Evolutionary conservation across 192 early-diverging fungal genomes (phyloP).

Genomic region (Oehlia diaphana): DNA sequence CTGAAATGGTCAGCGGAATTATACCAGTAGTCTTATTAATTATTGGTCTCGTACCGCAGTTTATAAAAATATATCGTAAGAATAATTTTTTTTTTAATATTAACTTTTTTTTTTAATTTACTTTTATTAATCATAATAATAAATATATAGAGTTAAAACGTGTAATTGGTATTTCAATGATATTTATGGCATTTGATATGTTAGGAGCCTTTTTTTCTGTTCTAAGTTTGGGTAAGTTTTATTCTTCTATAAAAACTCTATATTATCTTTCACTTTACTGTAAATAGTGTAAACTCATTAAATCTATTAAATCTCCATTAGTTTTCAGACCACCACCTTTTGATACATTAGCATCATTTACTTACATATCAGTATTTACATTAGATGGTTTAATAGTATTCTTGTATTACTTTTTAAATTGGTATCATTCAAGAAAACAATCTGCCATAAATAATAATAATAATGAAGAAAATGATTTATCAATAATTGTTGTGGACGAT

Average conservation of each 20-base stretch:
- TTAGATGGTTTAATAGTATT: background rate
- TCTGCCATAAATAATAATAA: background rate
- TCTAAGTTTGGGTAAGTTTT: conserved; percentile 35
- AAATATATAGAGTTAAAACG: conserved; percentile 3
- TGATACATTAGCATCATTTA: background rate
- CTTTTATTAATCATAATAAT: no score
- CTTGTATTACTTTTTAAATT: background rate
- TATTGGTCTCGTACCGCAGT: conserved; percentile 44
- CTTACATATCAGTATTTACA: background rate
- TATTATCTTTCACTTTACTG: background rate
- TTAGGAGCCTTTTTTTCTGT: conserved; percentile 39
- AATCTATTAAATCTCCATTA: background rate
- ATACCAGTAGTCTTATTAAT: conserved; percentile 33
- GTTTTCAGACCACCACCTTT: conserved; percentile 1
- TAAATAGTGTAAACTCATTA: no score
- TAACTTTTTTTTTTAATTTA: no score
- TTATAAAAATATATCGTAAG: conserved; percentile 37
- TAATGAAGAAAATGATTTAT: background rate
- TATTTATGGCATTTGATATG: conserved; percentile 41
- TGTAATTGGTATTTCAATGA: conserved; percentile 38
- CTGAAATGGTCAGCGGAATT: conserved; percentile 32
- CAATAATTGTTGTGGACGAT: no score
- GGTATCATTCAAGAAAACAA: background rate
- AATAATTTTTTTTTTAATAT: background rate
- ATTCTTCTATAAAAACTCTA: no score